Evolutionary conservation across 2,329 filamentous ascomycete genomes (phyloP).

Genomic region (Aspergillus pseudoterreus): DNA sequence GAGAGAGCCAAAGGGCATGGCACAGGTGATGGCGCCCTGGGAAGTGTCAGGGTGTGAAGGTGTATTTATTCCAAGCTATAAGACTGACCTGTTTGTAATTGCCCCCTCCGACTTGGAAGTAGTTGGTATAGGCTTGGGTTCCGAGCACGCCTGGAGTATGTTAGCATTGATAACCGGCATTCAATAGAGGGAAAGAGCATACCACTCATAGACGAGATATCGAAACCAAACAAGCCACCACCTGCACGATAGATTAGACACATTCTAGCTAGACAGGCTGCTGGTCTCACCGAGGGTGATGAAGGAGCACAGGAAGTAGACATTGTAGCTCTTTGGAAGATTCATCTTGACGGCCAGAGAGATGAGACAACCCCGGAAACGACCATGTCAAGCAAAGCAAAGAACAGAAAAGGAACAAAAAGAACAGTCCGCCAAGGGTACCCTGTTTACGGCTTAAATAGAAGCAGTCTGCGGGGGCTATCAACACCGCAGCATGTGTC

Average conservation of each 20-base stretch:
- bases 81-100: slow-evolving; percentile 16
- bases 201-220: slow-evolving; percentile 51
- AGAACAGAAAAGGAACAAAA: not conserved
- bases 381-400: not conserved
- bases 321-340: slow-evolving; percentile 16
- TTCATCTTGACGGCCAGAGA: slow-evolving; percentile 12
- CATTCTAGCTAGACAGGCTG: not conserved
- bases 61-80: not conserved
- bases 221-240: slow-evolving; percentile 56
- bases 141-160: slow-evolving; percentile 13
- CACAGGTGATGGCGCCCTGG: slow-evolving; percentile 36
- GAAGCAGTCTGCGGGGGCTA: not conserved
- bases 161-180: slow-evolving; percentile 22
- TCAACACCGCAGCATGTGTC: not conserved
- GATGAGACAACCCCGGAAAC: not conserved
- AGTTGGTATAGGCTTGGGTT: slow-evolving; percentile 16
- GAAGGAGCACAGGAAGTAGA: slow-evolving; percentile 19
- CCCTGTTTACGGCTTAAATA: not conserved
- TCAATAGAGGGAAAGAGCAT: not conserved
- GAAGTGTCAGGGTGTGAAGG: not conserved
- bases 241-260: slow-evolving; percentile 23
- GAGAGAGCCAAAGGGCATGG: slow-evolving; percentile 36
- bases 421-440: not conserved
- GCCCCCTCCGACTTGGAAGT: slow-evolving; percentile 15
- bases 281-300: slow-evolving; percentile 14